These are phyloP conservation scores for Alternaria novae-zelandiae DNA, from an alignment of 2,329 filamentous ascomycete genomes.

Conservation along the genomic window DNA sequence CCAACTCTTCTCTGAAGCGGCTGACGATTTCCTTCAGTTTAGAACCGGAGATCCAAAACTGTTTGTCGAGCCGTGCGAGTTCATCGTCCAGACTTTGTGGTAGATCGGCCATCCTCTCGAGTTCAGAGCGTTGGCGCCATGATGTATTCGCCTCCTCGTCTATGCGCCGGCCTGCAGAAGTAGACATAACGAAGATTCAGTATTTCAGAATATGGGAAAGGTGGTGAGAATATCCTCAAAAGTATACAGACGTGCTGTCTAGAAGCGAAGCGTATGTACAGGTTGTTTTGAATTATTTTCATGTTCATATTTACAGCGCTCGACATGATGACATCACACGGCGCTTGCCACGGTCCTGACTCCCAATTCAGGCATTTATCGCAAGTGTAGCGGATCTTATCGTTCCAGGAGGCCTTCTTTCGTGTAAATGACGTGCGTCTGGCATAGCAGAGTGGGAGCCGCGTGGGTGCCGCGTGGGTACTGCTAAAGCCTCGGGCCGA, in stretches of 20 bases:
- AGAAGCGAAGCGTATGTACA: not conserved
- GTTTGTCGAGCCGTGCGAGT: constrained; percentile 25
- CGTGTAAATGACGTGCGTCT: constrained; percentile 10
- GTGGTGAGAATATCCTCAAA: not conserved
- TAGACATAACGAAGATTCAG: constrained; percentile 12
- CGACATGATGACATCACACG: constrained; percentile 27
- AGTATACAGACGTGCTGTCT: not conserved
- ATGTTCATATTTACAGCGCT: not conserved
- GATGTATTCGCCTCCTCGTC: constrained; percentile 18
- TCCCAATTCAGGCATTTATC: constrained; percentile 1
- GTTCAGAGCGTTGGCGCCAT: constrained; percentile 28
- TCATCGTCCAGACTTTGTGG: constrained; percentile 26
- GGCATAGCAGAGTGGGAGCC: constrained; percentile 2
- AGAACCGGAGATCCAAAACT: constrained; percentile 29
- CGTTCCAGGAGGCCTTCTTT: constrained; percentile 12
- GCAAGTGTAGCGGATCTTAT: not conserved
- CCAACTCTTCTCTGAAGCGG: constrained; percentile 32
- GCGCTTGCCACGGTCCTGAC: not conserved
- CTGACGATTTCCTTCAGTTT: constrained; percentile 33
- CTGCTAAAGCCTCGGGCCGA: constrained; percentile 2
- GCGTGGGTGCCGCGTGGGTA: constrained; percentile 1
- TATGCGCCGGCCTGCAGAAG: constrained; percentile 15
- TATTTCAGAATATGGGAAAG: not conserved
- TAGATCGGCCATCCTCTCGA: constrained; percentile 23
- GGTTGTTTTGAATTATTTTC: not conserved